Evolutionary conservation across 148 eudicot genomes (phyloP), one percentile per base, ranked within the genome.

Genomic region (Spergularia bocconei): DNA sequence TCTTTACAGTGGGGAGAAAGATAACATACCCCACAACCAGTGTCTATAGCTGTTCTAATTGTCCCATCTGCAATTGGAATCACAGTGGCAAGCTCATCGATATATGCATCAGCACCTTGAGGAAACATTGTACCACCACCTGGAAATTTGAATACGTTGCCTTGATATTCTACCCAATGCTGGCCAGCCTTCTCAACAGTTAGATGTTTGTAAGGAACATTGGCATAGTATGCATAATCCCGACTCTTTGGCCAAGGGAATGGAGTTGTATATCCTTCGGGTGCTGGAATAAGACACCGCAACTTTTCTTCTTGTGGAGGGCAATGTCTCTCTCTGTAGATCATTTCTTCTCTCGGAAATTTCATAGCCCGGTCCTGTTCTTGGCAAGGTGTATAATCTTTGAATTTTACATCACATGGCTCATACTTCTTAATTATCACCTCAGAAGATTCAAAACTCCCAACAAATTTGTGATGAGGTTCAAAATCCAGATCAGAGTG

Each of bases 91-190:
- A 92, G 91, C 72, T 92, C 92, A 74, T 90, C 88, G 73, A 92
- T 92, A 75, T 92, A 92, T 9, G 88, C 89, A 87, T 91, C 97
- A 19, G 97, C 97, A 14, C 97, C 97, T 66, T 90, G 93, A 75
- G 97, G 97, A 72, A 92, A 92, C 88, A 88, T 89, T 0, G 97
- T 92, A 57, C 97, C 97, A 65, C 97, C 97, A 78, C 97, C 97
- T 8, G 97, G 97, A 76, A 92, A 92, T 80, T 87, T 90, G 66
- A 92, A 90, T 11, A 92, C 92, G 67, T 90, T 80, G 51, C 94
- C 97, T 75, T 88, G 78, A 79, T 78, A 92, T 69, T 92, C 86
- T 9, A 92, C 88, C 97, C 97, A 92, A 71, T 92, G 89, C 81
- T 92, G 97, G 41, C 65, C 85, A 64, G 97, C 93, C 83, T 91